A percentile compares a stretch with the other conserved stretches of the same genome.
Conservation (phyloP, 192 early-diverging fungal species). For the Backusella psychrophila region DNA sequence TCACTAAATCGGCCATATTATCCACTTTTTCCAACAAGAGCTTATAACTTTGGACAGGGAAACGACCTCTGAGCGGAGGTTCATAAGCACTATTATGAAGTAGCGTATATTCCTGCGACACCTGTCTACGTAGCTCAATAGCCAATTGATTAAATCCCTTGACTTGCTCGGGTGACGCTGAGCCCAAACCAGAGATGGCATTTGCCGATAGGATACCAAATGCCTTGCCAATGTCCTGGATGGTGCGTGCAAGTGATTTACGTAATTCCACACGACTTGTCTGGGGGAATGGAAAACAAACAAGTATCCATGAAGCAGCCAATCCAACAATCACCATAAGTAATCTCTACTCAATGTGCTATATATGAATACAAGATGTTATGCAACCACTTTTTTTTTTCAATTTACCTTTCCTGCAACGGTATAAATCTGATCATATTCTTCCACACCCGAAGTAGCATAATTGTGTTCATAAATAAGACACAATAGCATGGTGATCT, state of each 20-base stretch:
- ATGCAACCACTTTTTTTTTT: background rate
- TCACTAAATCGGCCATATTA: constrained; percentile 31
- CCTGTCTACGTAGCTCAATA: constrained; percentile 24
- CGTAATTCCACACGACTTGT: constrained; percentile 37
- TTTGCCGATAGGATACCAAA: constrained; percentile 21
- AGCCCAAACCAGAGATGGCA: background rate
- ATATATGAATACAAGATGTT: background rate
- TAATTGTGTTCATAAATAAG: constrained; percentile 25
- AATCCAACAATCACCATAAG: constrained; percentile 31
- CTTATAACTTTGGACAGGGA: constrained; percentile 28
- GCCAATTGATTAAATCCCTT: constrained; percentile 28
- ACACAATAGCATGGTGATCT: constrained; percentile 22
- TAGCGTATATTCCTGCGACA: constrained; percentile 27
- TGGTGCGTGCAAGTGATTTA: constrained; percentile 30
- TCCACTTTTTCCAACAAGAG: constrained; percentile 30
- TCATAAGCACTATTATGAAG: constrained; percentile 32
- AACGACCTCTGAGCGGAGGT: constrained; percentile 38
- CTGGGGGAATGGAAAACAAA: constrained; percentile 26
- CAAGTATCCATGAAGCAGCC: constrained; percentile 25
- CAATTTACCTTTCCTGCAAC: constrained; percentile 31
- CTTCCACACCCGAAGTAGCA: background rate
- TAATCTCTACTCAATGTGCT: constrained; percentile 8
- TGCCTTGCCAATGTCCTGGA: constrained; percentile 27
- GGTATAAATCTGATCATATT: constrained; percentile 16
- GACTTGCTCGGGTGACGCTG: background rate